These are phyloP conservation scores for Capillidium heterosporum DNA, from an alignment of 371 early-diverging fungal genomes.

Conservation along the genomic window DNA sequence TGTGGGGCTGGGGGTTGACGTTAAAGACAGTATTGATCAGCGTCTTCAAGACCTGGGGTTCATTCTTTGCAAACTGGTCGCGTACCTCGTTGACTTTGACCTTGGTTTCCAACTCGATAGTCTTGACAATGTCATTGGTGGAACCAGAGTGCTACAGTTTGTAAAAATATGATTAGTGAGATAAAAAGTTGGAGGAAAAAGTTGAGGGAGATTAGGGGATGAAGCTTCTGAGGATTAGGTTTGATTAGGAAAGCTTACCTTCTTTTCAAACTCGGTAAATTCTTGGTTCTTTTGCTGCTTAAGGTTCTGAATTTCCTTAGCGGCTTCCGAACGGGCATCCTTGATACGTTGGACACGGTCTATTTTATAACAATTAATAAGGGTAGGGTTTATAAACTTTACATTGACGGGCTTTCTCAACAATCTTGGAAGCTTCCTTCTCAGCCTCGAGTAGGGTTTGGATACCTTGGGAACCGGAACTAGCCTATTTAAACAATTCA, in stretches of 20 bases:
- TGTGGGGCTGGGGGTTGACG: constrained; percentile 54
- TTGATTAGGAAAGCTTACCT: constrained; percentile 24
- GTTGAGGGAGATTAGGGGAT: no score
- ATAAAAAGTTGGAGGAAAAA: not conserved
- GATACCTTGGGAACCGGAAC: constrained; percentile 58
- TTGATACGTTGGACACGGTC: constrained; percentile 84
- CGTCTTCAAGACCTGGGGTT: constrained; percentile 45
- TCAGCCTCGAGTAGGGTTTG: constrained; percentile 72
- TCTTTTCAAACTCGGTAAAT: constrained; percentile 59
- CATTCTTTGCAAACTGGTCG: constrained; percentile 40
- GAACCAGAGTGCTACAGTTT: constrained; percentile 52
- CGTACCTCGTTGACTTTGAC: constrained; percentile 47
- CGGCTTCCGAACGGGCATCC: constrained; percentile 86
- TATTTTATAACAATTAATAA: constrained; percentile 12
- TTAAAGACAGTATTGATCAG: constrained; percentile 47
- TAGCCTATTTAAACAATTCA: constrained; percentile 19
- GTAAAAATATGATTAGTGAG: not conserved
- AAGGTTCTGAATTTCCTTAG: constrained; percentile 75
- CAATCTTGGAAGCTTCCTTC: constrained; percentile 76
- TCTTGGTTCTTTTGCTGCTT: constrained; percentile 70
- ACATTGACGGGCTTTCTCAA: constrained; percentile 85
- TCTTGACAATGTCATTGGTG: constrained; percentile 40
- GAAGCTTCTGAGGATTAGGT: not conserved
- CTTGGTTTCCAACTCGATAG: constrained; percentile 64
- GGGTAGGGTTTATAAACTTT: constrained; percentile 10